Evolutionary conservation across 2,329 filamentous ascomycete genomes (phyloP), one percentile per base, ranked within the genome.

Genomic region (Uncinocarpus reesii): DNA sequence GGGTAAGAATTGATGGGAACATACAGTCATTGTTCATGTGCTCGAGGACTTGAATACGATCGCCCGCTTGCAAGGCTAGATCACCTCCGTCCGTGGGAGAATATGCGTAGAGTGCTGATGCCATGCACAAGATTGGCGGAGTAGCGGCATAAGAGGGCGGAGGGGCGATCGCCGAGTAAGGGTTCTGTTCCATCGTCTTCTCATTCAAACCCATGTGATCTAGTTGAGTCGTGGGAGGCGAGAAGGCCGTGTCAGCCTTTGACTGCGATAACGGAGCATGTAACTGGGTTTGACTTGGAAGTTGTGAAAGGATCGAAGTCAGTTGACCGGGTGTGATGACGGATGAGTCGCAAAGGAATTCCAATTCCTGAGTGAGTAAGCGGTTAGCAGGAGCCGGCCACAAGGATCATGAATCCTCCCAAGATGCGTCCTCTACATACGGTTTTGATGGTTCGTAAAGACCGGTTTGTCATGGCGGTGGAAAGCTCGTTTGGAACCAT

Each of bases 11-110:
- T 23, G 21, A 21, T 45, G 24, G n/a, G 1, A 45, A 59, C 69
- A 35, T 68, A 72, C 90, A 96, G 68, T 96, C 89, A 53, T 82
- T 80, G 68, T 96, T 96, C 83, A 95, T 92, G 72, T 94, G 89
- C 69, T 95, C 86, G 56, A 80, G 78, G 18, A 96, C 84, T 51
- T 79, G 77, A 57, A 96, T 75, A 55, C 76, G 74, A 69, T 96
- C 90, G 62, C 89, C 83, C 53, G 83, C 81, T 62, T 86, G 79
- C 51, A 96, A 79, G 2, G 78, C 79, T 54, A 94, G 74, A 64
- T 96, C 90, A 51, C 87, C 86, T 3, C 81, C 76, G 63, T 95
- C 89, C 34, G 83, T 75, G 7, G 83, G 85, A 28, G 75, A 76
- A 72, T 95, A 96, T 53, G 78, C 77, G 72, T 95, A 96, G 42